These are phyloP conservation scores for Phoma herbarum DNA, from an alignment of 2,329 filamentous ascomycete species.

Conservation along the genomic window DNA sequence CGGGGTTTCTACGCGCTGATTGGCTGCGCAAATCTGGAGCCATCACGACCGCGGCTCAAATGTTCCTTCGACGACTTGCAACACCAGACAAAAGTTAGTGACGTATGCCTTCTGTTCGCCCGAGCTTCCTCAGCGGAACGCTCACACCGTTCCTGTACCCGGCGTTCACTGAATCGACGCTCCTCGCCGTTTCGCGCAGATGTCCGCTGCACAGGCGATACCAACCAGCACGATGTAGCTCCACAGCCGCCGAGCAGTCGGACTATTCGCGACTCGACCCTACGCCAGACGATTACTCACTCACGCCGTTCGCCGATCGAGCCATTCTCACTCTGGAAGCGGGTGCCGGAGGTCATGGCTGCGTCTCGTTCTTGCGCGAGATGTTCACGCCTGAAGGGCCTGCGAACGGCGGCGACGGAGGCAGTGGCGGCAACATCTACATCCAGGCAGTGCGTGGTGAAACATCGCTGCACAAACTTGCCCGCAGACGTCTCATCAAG, in stretches of 20 bases:
- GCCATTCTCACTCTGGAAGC: constrained; percentile 80
- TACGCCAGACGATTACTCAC: constrained; percentile 81
- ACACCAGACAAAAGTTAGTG: constrained; percentile 7
- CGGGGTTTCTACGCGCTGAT: constrained; percentile 20
- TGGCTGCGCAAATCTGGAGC: constrained; percentile 26
- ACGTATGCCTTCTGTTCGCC: constrained; percentile 46
- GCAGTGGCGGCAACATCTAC: constrained; percentile 89
- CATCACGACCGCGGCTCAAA: constrained; percentile 9
- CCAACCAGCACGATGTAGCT: constrained; percentile 40
- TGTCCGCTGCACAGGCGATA: constrained; percentile 27
- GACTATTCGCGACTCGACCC: constrained; percentile 70
- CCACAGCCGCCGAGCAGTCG: constrained; percentile 30
- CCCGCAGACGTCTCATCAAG: constrained; percentile 76
- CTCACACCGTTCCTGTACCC: constrained; percentile 59
- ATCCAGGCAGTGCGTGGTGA: constrained; percentile 92
- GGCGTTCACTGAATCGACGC: constrained; percentile 43
- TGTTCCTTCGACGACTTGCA: background rate
- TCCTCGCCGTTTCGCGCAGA: constrained; percentile 34
- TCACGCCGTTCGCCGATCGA: constrained; percentile 86
- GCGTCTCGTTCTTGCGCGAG: constrained; percentile 92
- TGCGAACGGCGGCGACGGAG: constrained; percentile 93
- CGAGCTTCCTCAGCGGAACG: constrained; percentile 43
- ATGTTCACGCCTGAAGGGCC: constrained; percentile 89
- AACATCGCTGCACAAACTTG: constrained; percentile 91
- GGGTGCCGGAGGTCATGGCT: constrained; percentile 86